Evolutionary conservation across 1,139 yeast genomes (phyloP), one percentile per base, ranked within the genome.

Genomic region (Pichia sorboxylosa): DNA sequence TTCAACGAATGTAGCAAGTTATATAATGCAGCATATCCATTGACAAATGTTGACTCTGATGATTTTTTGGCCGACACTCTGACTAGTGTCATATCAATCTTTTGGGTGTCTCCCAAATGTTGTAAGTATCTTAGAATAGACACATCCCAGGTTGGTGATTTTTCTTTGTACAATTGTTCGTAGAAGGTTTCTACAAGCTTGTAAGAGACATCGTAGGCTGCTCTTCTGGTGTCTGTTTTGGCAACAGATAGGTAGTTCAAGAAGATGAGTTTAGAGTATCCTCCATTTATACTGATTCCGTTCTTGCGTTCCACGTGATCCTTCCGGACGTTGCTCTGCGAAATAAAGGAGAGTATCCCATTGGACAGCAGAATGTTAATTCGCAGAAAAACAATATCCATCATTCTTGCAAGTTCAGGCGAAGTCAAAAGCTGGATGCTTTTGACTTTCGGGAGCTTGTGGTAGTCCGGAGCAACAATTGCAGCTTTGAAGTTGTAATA

Each of bases 381-480:
- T 22, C 40, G 50, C 16, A 43, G 34, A 29, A 49, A 47, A 28
- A 48, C 46, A 3, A 37, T 35, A 8, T 46, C 45, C 11, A 45
- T 33, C n/a, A 50, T 40, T 17, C 48, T 41, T 18, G 38, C 24
- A 29, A 48, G 41, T 30, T 53, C 57, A 14, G 36, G 38, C 5
- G 38, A 27, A 27, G 41, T 43, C 4, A 51, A 26, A 18, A 54
- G 54, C 9, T 44, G 44, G 18, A 54, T 29, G 7, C 29, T 37
- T 9, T 38, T 36, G 13, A 49, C 46, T 31, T 49, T 54, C 9
- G 59, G 58, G 24, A 51, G 43, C 19, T 47, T 47, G 31, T 48
- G 42, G 36, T 51, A 52, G 29, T 52, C 55, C 1, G 58, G 58
- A 8, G 51, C 42, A 8, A 50, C 36, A 9, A 55, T 27, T 14